A percentile compares a stretch with the other conserved stretches of the same genome.
These are phyloP conservation scores for Candida broadrunensis DNA, from an alignment of 805 yeast species.

Conservation along the genomic window DNA sequence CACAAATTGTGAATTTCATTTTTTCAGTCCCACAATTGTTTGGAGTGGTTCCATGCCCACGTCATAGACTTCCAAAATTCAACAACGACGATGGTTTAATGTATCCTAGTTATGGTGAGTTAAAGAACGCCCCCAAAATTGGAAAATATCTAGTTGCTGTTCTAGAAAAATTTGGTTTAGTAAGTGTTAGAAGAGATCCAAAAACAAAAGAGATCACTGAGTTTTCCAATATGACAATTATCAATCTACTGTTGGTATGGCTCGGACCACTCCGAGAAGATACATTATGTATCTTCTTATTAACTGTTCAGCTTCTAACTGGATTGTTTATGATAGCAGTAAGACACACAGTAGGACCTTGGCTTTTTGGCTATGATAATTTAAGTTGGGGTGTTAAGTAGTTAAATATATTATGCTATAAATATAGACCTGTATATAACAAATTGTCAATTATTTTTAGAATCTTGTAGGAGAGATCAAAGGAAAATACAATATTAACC, in stretches of 20 bases:
- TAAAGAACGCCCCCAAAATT: slow-evolving; percentile 24
- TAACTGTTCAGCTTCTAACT: slow-evolving; percentile 58
- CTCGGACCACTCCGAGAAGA: slow-evolving; percentile 91
- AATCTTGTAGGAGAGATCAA: no score
- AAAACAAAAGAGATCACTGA: slow-evolving; percentile 25
- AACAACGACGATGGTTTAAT: slow-evolving; percentile 65
- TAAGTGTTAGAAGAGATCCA: slow-evolving; percentile 31
- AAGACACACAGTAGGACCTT: slow-evolving; percentile 82
- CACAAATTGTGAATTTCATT: slow-evolving; percentile 86
- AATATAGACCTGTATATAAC: background rate
- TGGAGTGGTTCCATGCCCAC: slow-evolving; percentile 85
- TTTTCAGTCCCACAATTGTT: slow-evolving; percentile 93
- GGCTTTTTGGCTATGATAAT: slow-evolving; percentile 89
- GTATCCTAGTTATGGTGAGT: slow-evolving; percentile 54
- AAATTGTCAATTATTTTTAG: no score
- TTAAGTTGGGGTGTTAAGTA: slow-evolving; percentile 43
- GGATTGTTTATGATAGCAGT: slow-evolving; percentile 66
- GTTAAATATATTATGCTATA: background rate
- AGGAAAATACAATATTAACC: no score
- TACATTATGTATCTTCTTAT: slow-evolving; percentile 55
- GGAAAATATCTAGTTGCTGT: slow-evolving; percentile 14
- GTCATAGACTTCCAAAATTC: slow-evolving; percentile 88
- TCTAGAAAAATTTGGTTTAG: slow-evolving; percentile 48
- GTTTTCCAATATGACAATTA: slow-evolving; percentile 82
- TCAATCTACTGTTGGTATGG: slow-evolving; percentile 80